Conservation (phyloP, 495 filamentous ascomycete genomes). For the Talaromyces ruber region DNA sequence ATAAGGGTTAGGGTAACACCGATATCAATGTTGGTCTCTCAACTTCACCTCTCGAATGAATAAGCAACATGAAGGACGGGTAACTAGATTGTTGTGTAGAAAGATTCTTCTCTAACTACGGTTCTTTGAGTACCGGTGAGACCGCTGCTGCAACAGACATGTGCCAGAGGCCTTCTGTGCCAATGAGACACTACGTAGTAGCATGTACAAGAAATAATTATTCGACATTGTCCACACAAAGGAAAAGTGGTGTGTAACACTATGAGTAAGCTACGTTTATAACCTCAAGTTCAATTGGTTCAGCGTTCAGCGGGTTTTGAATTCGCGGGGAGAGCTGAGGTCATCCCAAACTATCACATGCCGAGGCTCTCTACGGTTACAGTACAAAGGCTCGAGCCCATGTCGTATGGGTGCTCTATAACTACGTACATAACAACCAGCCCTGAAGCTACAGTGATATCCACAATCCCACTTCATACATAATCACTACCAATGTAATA, state of each 20-base stretch:
- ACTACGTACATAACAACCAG: neutral
- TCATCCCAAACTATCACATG: slow-evolving; percentile 1
- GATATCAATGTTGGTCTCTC: neutral
- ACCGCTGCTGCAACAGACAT: neutral
- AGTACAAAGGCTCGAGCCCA: neutral
- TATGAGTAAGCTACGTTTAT: neutral
- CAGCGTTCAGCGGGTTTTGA: neutral
- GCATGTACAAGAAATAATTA: neutral
- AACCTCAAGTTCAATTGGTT: neutral
- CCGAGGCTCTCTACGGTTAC: neutral
- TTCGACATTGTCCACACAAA: neutral
- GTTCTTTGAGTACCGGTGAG: neutral
- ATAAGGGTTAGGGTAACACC: neutral
- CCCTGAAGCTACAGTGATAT: neutral
- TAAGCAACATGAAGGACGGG: neutral
- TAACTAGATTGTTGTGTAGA: neutral
- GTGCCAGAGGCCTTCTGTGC: neutral
- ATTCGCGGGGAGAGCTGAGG: neutral
- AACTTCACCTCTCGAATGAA: neutral
- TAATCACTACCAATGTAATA: neutral
- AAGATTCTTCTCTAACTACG: no score
- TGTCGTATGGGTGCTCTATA: neutral
- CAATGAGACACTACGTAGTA: neutral
- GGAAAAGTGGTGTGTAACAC: neutral
- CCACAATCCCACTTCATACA: neutral